Evolutionary conservation across 163 green algal genomes (phyloP).

Genomic region (Chlorella variabilis): DNA sequence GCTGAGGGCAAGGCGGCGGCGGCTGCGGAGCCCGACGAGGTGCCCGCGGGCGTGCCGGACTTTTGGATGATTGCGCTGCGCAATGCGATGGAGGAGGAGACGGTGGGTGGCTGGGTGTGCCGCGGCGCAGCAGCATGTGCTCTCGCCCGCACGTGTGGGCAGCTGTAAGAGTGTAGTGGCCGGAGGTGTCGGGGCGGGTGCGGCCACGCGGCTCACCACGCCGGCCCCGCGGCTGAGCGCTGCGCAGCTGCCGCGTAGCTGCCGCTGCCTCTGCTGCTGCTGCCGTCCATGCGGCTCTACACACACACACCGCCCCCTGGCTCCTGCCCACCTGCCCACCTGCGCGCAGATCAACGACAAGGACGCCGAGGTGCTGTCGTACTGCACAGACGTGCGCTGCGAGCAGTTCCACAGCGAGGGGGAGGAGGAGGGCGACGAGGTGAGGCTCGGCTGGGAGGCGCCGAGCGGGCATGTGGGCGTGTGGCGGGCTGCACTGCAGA

Average conservation of each 20-base stretch:
- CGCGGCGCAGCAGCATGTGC: neutral
- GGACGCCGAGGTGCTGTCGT: constrained; percentile 83
- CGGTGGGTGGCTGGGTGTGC: constrained; percentile 22
- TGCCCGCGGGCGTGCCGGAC: constrained; percentile 78
- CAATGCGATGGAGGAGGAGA: constrained; percentile 60
- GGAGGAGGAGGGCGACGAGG: constrained; percentile 62
- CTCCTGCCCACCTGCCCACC: too few relatives aligned
- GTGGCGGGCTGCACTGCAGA: neutral
- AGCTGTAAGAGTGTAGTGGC: neutral
- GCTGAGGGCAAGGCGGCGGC: constrained; percentile 49
- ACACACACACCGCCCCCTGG: too few relatives aligned
- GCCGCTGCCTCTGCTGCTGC: too few relatives aligned
- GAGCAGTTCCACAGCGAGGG: constrained; percentile 27
- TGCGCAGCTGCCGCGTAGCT: too few relatives aligned
- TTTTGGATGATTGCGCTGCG: constrained; percentile 94
- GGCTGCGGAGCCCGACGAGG: constrained; percentile 14
- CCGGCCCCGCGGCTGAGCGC: too few relatives aligned
- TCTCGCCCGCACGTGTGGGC: neutral
- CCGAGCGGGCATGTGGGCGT: neutral
- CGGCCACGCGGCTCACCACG: too few relatives aligned
- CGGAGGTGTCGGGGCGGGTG: too few relatives aligned
- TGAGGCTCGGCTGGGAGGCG: neutral
- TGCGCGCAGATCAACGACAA: constrained; percentile 82
- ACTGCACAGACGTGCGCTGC: constrained; percentile 73
- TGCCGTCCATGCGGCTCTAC: too few relatives aligned